Evolutionary conservation across 1,139 yeast species (phyloP), one percentile per base, ranked within the genome.

Genomic region (Debaryomyces udenii): DNA sequence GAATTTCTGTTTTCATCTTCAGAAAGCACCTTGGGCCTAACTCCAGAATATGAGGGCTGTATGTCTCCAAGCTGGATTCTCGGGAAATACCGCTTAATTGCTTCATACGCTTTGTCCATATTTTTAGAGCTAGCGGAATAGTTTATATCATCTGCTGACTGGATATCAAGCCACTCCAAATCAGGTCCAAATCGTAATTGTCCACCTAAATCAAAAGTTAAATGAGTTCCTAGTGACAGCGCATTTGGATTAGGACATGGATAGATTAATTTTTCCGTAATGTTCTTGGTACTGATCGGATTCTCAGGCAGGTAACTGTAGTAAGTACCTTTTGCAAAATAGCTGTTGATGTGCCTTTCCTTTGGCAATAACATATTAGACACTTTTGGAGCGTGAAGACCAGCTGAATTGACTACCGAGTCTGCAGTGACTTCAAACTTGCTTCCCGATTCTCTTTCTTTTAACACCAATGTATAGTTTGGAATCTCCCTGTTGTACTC

Each of bases 121-220:
- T 83, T 84, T 2, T 57, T 41, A 1, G 58, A 59, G 48, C 68
- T 73, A 2, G 81, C 84, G 3, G 66, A 53, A 45, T 78, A 77
- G 54, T 80, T 80, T 7, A 67, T 61, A n/a, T 59, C 59, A 17
- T 59, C 59, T 1, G 74, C 66, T 35, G 60, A 55, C 2, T 52
- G 46, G 2, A 59, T 52, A 9, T 77, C 75, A 3, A 86, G 78
- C 90, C 95, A 89, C 59, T 89, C 95, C 40, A 88, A 64, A 59
- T 90, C 96, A 0, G 97, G 97, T 0, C 97, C 97, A 59, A 90
- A 90, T 50, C 81, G 75, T 30, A 89, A 63, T 51, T 82, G 85
- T 0, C 96, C 95, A 2, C 87, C 93, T 40, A 90, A 64, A 55
- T 88, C 96, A 35, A 90, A 68, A 0, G 97, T 90, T 45, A 90